Percentiles rank a stretch among this genome's conserved stretches.
Evolutionary conservation across 2,329 filamentous ascomycete genomes (phyloP).

Genomic region (Trichoderma sp.): DNA sequence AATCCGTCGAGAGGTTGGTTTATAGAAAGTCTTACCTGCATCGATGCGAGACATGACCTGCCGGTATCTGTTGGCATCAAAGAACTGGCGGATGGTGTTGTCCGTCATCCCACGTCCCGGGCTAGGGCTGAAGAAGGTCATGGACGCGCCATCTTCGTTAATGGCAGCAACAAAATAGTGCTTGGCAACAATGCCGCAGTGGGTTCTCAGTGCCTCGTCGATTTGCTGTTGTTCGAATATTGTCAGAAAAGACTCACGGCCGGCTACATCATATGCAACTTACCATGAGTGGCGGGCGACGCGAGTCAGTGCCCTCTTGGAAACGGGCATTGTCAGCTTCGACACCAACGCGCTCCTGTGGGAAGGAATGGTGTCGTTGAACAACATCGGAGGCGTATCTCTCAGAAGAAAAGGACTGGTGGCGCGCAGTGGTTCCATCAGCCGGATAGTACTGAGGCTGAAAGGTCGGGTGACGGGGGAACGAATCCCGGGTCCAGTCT

Average conservation of each 20-base stretch:
- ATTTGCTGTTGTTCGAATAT: slow-evolving; percentile 43
- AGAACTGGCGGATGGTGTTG: slow-evolving; percentile 44
- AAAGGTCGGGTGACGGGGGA: slow-evolving; percentile 36
- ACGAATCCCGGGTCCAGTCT: slow-evolving; percentile 40
- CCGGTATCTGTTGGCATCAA: slow-evolving; percentile 44
- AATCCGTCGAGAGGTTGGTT: neutral
- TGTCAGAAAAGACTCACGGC: neutral
- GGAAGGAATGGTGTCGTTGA: slow-evolving; percentile 33
- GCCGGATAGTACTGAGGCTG: slow-evolving; percentile 26
- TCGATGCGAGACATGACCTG: slow-evolving; percentile 40
- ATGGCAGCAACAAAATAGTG: slow-evolving; percentile 54
- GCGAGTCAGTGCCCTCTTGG: slow-evolving; percentile 35
- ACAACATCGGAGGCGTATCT: slow-evolving; percentile 31
- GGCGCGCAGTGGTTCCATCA: slow-evolving; percentile 27
- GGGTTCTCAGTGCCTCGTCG: slow-evolving; percentile 49
- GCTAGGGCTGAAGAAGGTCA: slow-evolving; percentile 48
- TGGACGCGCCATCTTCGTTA: slow-evolving; percentile 46
- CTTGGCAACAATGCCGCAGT: slow-evolving; percentile 51
- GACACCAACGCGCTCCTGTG: slow-evolving; percentile 31
- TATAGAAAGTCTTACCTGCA: slow-evolving; percentile 34
- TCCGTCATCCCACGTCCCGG: slow-evolving; percentile 40
- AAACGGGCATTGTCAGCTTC: slow-evolving; percentile 38
- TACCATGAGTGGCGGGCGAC: slow-evolving; percentile 42
- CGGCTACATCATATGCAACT: slow-evolving; percentile 12
- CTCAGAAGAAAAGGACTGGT: slow-evolving; percentile 32